Evolutionary conservation across 2,329 filamentous ascomycete genomes (phyloP).

Genomic region (Alternaria dauci): DNA sequence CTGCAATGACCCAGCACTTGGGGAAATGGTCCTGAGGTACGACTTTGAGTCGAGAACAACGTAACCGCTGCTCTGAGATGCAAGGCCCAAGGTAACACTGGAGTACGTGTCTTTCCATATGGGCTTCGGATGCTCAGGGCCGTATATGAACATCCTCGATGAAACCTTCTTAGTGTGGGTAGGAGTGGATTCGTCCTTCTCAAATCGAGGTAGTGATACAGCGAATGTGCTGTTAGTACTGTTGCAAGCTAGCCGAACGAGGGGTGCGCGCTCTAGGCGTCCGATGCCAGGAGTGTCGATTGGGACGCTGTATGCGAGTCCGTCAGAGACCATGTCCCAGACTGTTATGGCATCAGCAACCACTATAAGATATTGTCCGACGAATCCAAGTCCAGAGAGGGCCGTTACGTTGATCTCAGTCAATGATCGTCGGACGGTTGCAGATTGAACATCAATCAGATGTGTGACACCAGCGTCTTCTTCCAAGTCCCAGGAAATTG

Average conservation of each 20-base stretch:
- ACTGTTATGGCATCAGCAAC: constrained; percentile 77
- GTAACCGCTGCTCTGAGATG: constrained; percentile 73
- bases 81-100: constrained; percentile 70
- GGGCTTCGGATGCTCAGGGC: constrained; percentile 66
- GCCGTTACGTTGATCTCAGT: constrained; percentile 72
- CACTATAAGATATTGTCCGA: constrained; percentile 77
- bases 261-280: constrained; percentile 51
- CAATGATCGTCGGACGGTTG: constrained; percentile 71
- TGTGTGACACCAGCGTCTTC: constrained; percentile 70
- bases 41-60: constrained; percentile 78
- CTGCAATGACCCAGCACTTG: constrained; percentile 36
- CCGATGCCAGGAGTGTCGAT: constrained; percentile 54
- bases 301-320: constrained; percentile 71
- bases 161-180: constrained; percentile 48
- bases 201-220: constrained; percentile 45
- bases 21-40: constrained; percentile 65
- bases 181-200: constrained; percentile 47
- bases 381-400: constrained; percentile 72
- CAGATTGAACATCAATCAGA: constrained; percentile 76
- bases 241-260: constrained; percentile 74
- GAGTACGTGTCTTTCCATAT: constrained; percentile 65
- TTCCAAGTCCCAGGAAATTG: constrained; percentile 43
- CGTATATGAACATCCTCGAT: constrained; percentile 70
- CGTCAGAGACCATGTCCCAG: constrained; percentile 84
- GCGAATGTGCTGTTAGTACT: constrained; percentile 58